phyloP scores from a whole-genome alignment of 371 early-diverging fungal species.

The Cokeromyces recurvatus region DNA sequence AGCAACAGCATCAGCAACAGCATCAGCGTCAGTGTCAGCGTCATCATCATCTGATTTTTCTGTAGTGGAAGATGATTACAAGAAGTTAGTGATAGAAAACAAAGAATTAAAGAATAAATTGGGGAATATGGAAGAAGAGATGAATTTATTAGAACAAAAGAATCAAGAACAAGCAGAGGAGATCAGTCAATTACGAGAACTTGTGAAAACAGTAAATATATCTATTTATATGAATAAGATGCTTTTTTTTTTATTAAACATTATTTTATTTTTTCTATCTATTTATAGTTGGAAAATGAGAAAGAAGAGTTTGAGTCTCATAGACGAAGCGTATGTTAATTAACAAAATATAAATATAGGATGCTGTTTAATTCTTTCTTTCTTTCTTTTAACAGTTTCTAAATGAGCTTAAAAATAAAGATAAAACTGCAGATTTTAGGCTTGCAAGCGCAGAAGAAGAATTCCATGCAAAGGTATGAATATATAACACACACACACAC shows the following conservation, averaged over 20 bases:
- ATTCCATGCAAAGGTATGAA: constrained; percentile 33
- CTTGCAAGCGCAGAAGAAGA: constrained; percentile 41
- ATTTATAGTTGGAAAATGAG: constrained; percentile 10
- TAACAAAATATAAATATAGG: no score
- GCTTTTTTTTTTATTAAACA: no score
- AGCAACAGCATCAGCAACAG: no score
- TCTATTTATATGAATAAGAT: neutral
- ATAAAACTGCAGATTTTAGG: constrained; percentile 41
- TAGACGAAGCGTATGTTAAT: constrained; percentile 27
- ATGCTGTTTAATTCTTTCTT: neutral
- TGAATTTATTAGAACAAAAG: constrained; percentile 2
- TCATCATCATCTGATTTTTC: constrained; percentile 3
- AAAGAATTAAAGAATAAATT: constrained; percentile 6
- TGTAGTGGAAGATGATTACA: neutral
- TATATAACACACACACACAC: no score
- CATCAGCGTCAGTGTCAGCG: no score
- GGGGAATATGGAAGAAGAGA: neutral
- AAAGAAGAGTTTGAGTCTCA: constrained; percentile 36
- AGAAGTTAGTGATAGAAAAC: neutral
- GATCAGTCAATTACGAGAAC: constrained; percentile 1
- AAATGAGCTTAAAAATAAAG: constrained; percentile 43
- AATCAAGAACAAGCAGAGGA: constrained; percentile 2
- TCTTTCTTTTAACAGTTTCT: constrained; percentile 20
- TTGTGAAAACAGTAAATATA: constrained; percentile 4
- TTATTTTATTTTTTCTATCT: no score